Evolutionary conservation across 257 asterid genomes (phyloP), one percentile per base, ranked within the genome.

Genomic region (Oldenlandia corymbosa): DNA sequence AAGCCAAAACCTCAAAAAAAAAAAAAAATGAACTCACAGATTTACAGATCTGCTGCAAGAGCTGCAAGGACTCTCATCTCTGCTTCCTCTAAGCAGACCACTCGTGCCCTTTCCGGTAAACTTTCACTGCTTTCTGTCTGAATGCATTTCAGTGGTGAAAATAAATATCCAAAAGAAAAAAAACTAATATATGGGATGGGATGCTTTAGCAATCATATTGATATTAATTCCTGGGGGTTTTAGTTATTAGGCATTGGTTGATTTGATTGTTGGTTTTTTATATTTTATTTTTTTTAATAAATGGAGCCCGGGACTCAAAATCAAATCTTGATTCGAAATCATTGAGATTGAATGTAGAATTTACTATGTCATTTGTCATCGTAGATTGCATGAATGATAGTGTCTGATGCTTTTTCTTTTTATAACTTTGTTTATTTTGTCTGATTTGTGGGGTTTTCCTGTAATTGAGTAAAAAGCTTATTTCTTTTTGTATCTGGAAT

Each of bases 71-170:
- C 86, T 34, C 54, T 93, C 65, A 61, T 88, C 36, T 80, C 95
- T 21, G 84, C 93, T 63, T 84, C 91, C 57, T 81, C 94, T 0
- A 92, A 87, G 83, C 95, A 85, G 41, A 71, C 76, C 32, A 76
- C 91, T 70, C 95, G 95, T 47, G 70, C 88, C 23, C 76, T 81
- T 76, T 80, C 94, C 43, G 97, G 99, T 90, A 84, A 58, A 23
- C 8, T n/a, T 11, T 24, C 28, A 28, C 3, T 45, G 56, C 17
- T 10, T 9, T 3, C 11, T 16, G 11, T 48, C 41, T 26, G 20
- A 24, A 26, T 48, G 68, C 7, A 7, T 14, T 39, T 60, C 10
- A 17, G 24, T 45, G n/a, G 8, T 13, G 1, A 10, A 20, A 10
- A 23, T 7, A 37, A 37, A 6, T 2, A 18, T 0, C 4, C 10